Percentiles rank a stretch among this genome's conserved stretches.
Evolutionary conservation across 441 rosid species (phyloP).

Genomic region (Gossypium gossypioides): DNA sequence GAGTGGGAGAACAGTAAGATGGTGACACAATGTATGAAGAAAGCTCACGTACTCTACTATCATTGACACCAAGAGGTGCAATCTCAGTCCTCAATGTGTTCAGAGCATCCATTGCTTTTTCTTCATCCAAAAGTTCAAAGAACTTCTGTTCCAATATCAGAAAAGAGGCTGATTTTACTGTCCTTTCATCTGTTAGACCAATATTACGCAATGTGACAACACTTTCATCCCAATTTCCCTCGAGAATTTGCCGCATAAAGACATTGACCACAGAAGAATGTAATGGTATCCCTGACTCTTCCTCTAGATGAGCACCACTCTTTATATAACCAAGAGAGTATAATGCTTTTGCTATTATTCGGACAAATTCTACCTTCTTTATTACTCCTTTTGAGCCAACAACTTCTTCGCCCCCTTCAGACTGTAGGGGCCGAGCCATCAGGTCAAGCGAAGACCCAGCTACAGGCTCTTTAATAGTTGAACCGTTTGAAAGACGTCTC

Average conservation of each 20-base stretch:
- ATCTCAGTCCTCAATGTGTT: constrained; percentile 54
- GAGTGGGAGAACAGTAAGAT: constrained; percentile 15
- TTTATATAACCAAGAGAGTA: constrained; percentile 54
- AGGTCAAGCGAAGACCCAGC: constrained; percentile 34
- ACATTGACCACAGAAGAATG: constrained; percentile 35
- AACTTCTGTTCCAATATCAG: constrained; percentile 55
- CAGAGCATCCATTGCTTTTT: constrained; percentile 40
- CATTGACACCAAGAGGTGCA: constrained; percentile 33
- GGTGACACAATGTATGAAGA: constrained; percentile 35
- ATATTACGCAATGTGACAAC: constrained; percentile 32
- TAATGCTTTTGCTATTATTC: constrained; percentile 43
- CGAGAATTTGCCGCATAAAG: constrained; percentile 40
- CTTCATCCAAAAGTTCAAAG: constrained; percentile 38
- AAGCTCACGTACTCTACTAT: constrained; percentile 35
- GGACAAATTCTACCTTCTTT: constrained; percentile 49
- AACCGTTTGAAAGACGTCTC: constrained; percentile 38
- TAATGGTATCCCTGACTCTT: constrained; percentile 51
- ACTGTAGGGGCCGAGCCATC: constrained; percentile 54
- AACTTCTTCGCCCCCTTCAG: constrained; percentile 42
- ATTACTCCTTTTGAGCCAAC: constrained; percentile 51
- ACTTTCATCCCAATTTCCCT: constrained; percentile 49
- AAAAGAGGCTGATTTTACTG: constrained; percentile 42
- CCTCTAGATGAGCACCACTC: constrained; percentile 53
- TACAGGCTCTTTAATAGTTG: constrained; percentile 25
- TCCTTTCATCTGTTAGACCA: constrained; percentile 34